These are phyloP conservation scores for Lentinula guzmanii DNA, from an alignment of 768 basidiomycete species.

Conservation along the genomic window DNA sequence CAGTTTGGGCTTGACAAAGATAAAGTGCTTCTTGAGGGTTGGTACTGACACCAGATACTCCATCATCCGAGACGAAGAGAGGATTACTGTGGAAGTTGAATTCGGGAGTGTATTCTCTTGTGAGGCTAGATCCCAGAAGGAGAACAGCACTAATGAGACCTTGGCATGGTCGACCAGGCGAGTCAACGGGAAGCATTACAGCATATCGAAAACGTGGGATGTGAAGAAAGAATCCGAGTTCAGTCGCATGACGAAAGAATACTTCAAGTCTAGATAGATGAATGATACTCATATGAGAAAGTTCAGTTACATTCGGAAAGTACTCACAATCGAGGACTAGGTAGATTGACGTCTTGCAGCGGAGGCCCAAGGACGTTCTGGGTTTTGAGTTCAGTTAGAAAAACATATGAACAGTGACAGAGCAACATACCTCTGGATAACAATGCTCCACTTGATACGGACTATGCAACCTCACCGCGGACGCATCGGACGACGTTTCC, in stretches of 20 bases:
- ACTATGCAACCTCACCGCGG: conserved; percentile 10
- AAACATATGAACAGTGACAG: background rate
- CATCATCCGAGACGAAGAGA: background rate
- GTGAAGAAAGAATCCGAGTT: conserved; percentile 65
- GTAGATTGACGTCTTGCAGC: background rate
- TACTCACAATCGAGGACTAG: background rate
- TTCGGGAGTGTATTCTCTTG: conserved; percentile 20
- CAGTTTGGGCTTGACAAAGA: conserved; percentile 41
- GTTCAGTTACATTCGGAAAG: background rate
- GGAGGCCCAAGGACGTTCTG: background rate
- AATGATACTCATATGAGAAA: no score
- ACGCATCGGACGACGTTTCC: conserved; percentile 20
- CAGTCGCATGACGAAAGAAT: conserved; percentile 50
- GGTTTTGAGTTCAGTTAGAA: background rate
- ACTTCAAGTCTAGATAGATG: conserved; percentile 38
- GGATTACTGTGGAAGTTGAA: background rate
- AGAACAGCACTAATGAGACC: conserved; percentile 43
- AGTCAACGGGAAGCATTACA: conserved; percentile 41
- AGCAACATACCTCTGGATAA: background rate
- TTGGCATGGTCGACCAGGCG: conserved; percentile 39
- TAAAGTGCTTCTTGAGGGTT: conserved; percentile 38
- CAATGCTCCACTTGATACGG: conserved; percentile 6
- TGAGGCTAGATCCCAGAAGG: conserved; percentile 46
- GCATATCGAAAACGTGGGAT: conserved; percentile 39
- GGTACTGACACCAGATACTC: background rate